These are phyloP conservation scores for Sungouiella thailandica DNA, from an alignment of 805 yeast species.

Conservation along the genomic window DNA sequence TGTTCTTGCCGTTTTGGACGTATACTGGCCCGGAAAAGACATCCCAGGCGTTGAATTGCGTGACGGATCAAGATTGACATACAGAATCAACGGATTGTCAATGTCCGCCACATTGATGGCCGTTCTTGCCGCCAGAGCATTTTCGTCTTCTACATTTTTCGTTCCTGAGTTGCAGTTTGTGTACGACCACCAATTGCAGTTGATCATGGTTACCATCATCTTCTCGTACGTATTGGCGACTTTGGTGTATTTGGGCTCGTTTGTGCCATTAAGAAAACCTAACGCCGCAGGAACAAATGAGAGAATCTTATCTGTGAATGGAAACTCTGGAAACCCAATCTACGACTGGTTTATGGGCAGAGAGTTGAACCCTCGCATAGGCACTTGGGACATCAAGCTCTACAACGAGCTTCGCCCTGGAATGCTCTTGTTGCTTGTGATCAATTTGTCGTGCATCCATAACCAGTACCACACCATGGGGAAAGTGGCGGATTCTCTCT, in stretches of 20 bases:
- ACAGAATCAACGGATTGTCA: constrained; percentile 77
- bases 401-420: constrained; percentile 96
- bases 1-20: constrained; percentile 57
- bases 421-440: constrained; percentile 74
- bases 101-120: constrained; percentile 39
- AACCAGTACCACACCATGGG: constrained; percentile 66
- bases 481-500: constrained; percentile 62
- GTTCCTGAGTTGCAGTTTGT: constrained; percentile 80
- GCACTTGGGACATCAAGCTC: constrained; percentile 79
- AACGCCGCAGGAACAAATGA: constrained; percentile 58
- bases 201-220: constrained; percentile 57
- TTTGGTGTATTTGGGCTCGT: constrained; percentile 65
- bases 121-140: constrained; percentile 48
- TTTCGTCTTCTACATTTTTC: constrained; percentile 40
- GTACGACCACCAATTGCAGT: constrained; percentile 60
- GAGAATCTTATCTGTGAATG: constrained; percentile 76
- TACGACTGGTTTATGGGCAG: constrained; percentile 98
- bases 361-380: constrained; percentile 88
- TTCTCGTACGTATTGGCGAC: constrained; percentile 62
- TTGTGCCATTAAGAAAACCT: constrained; percentile 45
- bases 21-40: constrained; percentile 59
- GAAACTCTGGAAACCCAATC: constrained; percentile 69
- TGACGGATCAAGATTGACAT: constrained; percentile 66
- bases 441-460: constrained; percentile 76
- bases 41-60: constrained; percentile 66